Base-by-base conservation (phyloP, 768 basidiomycete species). In the Suillus lakei region DNA sequence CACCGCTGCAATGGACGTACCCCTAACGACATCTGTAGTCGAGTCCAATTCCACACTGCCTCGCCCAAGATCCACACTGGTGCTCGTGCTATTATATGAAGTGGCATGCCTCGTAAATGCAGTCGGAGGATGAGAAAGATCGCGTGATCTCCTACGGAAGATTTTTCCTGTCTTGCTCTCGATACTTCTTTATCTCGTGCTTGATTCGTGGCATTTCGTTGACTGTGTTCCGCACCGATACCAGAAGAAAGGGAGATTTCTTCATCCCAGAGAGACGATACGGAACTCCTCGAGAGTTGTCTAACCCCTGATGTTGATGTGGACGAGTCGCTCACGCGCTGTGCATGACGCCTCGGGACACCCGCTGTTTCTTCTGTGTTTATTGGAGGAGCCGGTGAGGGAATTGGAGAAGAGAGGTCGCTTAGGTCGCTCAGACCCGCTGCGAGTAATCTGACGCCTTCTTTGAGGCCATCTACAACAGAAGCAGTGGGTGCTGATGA, bases 361-460 rank as follows among this genome's bases (percentile, higher is more conserved):
- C 71, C 38, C 61, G 66, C 10, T 68, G 46, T 16, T 70, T 71
- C 44, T 73, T 73, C 41, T n/a, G 68, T 62, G 15, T 67, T 64
- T 26, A 55, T 59, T 38, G 69, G 63, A 51, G 61, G 64, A 64
- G 46, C 50, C 60, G 46, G 64, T 58, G 39, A 69, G 59, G 60
- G n/a, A 69, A 63, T 6, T 66, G 64, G n/a, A 68, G 48, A n/a
- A 72, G 63, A 43, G 76, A 66, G 16, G 70, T 67, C 60, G 62
- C 72, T 46, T 23, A 81, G 65, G 34, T 80, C 80, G 38, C 67
- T 73, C 54, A 78, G 75, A 30, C 75, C 86, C 0, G 85, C 83
- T 5, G 85, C 82, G 36, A 92, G 76, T 55, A 91, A 78, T 41
- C 89, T 80, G 4, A 91, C 87, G 16, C 90, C 85, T 68, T 87